Percentiles rank a stretch among this genome's conserved stretches.
phyloP scores from a whole-genome alignment of 148 eudicot species.

The Nyssa sinensis region DNA sequence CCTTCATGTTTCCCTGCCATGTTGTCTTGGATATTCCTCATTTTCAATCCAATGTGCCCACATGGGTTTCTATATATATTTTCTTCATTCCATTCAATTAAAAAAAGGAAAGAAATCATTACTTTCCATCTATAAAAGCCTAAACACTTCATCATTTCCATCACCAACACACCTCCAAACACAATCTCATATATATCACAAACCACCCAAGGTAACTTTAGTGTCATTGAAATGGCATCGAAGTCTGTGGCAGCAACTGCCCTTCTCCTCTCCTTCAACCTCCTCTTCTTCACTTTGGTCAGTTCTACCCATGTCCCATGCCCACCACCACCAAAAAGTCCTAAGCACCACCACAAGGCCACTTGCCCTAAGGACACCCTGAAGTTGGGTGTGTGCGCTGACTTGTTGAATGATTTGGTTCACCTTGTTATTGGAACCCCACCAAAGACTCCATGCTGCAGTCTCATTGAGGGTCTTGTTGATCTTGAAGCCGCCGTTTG shows the following conservation, averaged over 20 bases:
- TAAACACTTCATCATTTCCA: background rate
- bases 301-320: slow-evolving; percentile 41
- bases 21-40: background rate
- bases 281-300: slow-evolving; percentile 60
- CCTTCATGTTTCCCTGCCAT: slow-evolving; percentile 9
- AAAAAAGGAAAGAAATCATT: background rate
- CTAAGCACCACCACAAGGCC: slow-evolving; percentile 18
- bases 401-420: slow-evolving; percentile 40
- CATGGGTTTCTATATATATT: slow-evolving; percentile 18
- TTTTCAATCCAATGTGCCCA: slow-evolving; percentile 13
- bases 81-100: background rate
- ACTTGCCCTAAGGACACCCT: slow-evolving; percentile 65
- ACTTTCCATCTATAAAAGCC: slow-evolving; percentile 20
- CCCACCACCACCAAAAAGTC: slow-evolving; percentile 25
- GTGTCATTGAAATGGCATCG: slow-evolving; percentile 38
- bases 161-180: background rate
- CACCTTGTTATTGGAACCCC: slow-evolving; percentile 45
- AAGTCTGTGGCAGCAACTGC: slow-evolving; percentile 29
- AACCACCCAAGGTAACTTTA: background rate
- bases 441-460: slow-evolving; percentile 55
- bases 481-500: slow-evolving; percentile 71
- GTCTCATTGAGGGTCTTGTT: slow-evolving; percentile 46
- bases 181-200: background rate
- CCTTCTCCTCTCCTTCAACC: slow-evolving; percentile 48
- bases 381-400: slow-evolving; percentile 56